phyloP scores from a whole-genome alignment of 345 rosid species.

The Camelina neglecta region DNA sequence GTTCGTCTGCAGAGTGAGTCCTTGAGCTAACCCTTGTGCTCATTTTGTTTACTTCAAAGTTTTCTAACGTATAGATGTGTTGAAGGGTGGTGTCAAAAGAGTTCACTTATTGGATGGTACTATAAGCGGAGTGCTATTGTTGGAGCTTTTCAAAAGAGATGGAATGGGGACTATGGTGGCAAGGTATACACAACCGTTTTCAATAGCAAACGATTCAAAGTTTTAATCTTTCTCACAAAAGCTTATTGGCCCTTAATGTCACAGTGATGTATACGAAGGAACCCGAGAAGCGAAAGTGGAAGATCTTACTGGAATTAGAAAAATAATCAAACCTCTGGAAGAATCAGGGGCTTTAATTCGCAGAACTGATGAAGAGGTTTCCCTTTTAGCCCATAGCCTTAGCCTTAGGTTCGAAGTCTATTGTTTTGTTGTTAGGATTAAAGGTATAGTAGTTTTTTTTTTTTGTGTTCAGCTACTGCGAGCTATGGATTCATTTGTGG shows the following conservation, averaged over 20 bases:
- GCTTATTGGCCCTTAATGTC: constrained; percentile 11
- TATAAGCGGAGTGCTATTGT: constrained; percentile 77
- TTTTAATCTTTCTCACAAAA: constrained; percentile 19
- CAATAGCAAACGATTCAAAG: background rate
- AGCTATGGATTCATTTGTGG: constrained; percentile 64
- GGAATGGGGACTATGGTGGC: constrained; percentile 99
- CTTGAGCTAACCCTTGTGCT: background rate
- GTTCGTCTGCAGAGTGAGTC: constrained; percentile 87
- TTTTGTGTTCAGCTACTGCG: constrained; percentile 60
- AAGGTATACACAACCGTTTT: constrained; percentile 55
- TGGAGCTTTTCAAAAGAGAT: constrained; percentile 96
- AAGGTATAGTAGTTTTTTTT: background rate
- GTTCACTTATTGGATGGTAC: constrained; percentile 98
- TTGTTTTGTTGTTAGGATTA: background rate
- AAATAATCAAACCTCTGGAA: constrained; percentile 71
- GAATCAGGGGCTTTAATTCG: constrained; percentile 70
- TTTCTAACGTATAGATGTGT: constrained; percentile 6
- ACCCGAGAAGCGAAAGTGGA: constrained; percentile 72
- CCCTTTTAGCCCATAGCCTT: background rate
- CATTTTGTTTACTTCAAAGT: background rate
- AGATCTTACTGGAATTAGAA: constrained; percentile 79
- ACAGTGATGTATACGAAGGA: constrained; percentile 93
- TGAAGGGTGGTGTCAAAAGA: constrained; percentile 92
- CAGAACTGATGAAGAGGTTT: constrained; percentile 83
- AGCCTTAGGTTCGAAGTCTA: constrained; percentile 1